Evolutionary conservation across 345 rosid species (phyloP).

Genomic region (Noccaea bulbosa): DNA sequence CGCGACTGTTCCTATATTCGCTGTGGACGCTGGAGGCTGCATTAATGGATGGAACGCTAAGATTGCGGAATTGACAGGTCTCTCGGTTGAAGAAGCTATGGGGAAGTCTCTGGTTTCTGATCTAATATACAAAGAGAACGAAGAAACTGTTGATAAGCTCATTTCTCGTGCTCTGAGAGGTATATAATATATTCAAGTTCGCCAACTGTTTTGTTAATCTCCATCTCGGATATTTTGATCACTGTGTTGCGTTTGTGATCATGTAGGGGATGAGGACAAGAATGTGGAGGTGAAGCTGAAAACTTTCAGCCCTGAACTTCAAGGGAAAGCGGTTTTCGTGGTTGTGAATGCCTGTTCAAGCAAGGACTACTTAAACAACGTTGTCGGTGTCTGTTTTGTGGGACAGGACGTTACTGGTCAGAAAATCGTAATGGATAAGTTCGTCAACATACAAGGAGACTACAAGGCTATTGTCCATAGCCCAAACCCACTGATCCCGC

Average conservation of each 20-base stretch:
- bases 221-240: slow-evolving; percentile 12
- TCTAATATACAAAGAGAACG: slow-evolving; percentile 74
- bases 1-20: slow-evolving; percentile 98
- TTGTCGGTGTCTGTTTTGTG: slow-evolving; percentile 96
- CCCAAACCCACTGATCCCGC: slow-evolving; percentile 94
- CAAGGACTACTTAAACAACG: slow-evolving; percentile 80
- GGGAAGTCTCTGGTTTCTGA: slow-evolving; percentile 89
- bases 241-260: slow-evolving; percentile 9
- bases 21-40: slow-evolving; percentile 78
- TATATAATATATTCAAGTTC: slow-evolving; percentile 47
- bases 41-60: slow-evolving; percentile 98
- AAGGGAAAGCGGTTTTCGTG: slow-evolving; percentile 72
- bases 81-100: slow-evolving; percentile 92
- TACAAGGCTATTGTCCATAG: slow-evolving; percentile 90
- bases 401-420: slow-evolving; percentile 94
- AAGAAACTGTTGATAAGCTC: slow-evolving; percentile 76
- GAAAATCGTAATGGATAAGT: slow-evolving; percentile 94
- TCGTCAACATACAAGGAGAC: slow-evolving; percentile 87
- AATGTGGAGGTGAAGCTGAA: slow-evolving; percentile 89
- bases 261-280: slow-evolving; percentile 89
- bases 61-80: slow-evolving; percentile 87
- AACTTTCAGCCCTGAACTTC: slow-evolving; percentile 65
- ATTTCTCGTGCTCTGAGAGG: slow-evolving; percentile 79
- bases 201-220: slow-evolving; percentile 23
- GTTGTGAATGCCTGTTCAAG: slow-evolving; percentile 95